Conservation (phyloP, 1,284 basidiomycete species). For the Vanrija pseudolonga region DNA sequence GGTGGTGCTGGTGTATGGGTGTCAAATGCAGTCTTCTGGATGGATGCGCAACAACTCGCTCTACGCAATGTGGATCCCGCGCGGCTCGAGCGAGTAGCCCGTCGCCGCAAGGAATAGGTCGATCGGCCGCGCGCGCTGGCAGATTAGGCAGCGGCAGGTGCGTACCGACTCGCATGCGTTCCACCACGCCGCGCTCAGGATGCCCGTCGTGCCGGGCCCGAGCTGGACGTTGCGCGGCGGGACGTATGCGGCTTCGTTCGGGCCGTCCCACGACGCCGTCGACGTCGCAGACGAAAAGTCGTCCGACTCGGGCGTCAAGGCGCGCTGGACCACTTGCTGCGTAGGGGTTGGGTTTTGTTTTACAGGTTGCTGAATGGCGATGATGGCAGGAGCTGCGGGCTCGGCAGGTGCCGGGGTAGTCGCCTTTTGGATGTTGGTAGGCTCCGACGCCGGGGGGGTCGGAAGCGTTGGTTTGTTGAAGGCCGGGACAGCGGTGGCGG, state of each 20-base stretch:
- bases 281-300: neutral
- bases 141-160: constrained; percentile 12
- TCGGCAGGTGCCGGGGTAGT: neutral
- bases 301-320: neutral
- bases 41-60: too few species aligned
- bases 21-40: too few species aligned
- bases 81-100: too few species aligned
- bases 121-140: constrained; percentile 3
- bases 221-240: neutral
- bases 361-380: neutral
- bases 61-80: too few species aligned
- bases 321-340: neutral
- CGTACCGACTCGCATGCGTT: constrained; percentile 7
- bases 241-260: constrained; percentile 4
- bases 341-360: neutral
- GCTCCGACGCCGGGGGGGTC: too few species aligned
- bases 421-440: too few species aligned
- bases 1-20: too few species aligned
- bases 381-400: too few species aligned
- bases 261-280: neutral
- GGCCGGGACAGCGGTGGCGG: neutral
- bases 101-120: too few species aligned
- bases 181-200: constrained; percentile 4
- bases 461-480: neutral
- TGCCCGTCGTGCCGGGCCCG: constrained; percentile 1